Evolutionary conservation across 1,139 yeast species (phyloP), one percentile per base, ranked within the genome.

Genomic region (Candida frijolesensis): DNA sequence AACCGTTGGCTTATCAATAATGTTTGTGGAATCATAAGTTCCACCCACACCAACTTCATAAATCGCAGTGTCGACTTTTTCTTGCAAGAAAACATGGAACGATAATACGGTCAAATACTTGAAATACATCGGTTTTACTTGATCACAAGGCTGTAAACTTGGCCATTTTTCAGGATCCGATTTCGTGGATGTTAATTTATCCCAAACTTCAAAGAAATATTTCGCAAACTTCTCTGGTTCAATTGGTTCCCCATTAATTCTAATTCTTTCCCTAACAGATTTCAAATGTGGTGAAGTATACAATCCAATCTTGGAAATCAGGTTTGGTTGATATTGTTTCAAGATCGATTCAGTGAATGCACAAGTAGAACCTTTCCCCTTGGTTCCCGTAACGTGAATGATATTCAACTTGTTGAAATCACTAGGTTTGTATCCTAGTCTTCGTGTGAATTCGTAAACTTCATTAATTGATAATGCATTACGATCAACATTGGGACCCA

Each of bases 31-130:
- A 67, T 95, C 99, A 63, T 84, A 89, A 63, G 89, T 95, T 10
- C 99, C 99, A 29, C 99, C 99, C 48, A 95, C 96, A 14, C 99
- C 99, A 25, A 95, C 99, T 66, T 95, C 99, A 62, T 89, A 90
- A 43, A 95, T 87, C 11, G 99, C 98, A 15, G 96, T 83, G 61
- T 91, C 89, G 27, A 95, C 92, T 1, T 89, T 88, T 68, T 94
- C 99, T 53, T 83, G 78, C 70, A 90, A 65, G 61, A 95, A 95
- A 1, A 90, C 88, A 65, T 95, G 97, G 72, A 90, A 94, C 1
- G 98, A 90, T 51, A 95, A 69, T 19, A 95, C 70, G 0, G 99
- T 95, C 65, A 95, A 73, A 67, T 84, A 94, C 63, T 96, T 86
- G 76, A 95, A 95, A 66, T 95, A 95, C 68, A 91, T 94, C 16